Evolutionary conservation across 2,329 filamentous ascomycete species (phyloP).

Genomic region (Fusarium denticulatum): DNA sequence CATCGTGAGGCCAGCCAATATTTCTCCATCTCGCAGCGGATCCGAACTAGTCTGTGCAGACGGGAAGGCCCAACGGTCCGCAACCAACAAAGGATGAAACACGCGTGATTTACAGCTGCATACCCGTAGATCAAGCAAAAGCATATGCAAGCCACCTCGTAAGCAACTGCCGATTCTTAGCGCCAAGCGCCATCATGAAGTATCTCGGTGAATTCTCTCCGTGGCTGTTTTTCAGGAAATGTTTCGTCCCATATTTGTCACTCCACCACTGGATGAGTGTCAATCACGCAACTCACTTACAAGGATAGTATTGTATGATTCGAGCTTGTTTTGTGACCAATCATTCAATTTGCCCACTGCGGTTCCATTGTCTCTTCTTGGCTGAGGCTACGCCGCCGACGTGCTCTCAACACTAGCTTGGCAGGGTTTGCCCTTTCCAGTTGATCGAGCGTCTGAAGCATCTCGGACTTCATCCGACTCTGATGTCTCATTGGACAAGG

Average conservation of each 20-base stretch:
- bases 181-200: neutral
- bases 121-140: no score
- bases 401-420: neutral
- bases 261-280: neutral
- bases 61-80: no score
- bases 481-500: neutral
- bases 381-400: neutral
- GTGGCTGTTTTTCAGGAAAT: no score
- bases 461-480: neutral
- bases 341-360: no score
- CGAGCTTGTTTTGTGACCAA: no score
- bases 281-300: neutral
- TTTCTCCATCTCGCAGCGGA: no score
- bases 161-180: neutral
- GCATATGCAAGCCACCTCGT: neutral
- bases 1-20: no score
- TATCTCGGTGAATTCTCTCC: neutral
- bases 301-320: neutral
- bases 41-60: no score
- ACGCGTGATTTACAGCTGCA: neutral
- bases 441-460: neutral
- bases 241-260: neutral
- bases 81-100: no score
- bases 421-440: neutral
- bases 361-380: neutral